Conservation (phyloP, 2,329 filamentous ascomycete species). For the Aspergillus brasiliensis region DNA sequence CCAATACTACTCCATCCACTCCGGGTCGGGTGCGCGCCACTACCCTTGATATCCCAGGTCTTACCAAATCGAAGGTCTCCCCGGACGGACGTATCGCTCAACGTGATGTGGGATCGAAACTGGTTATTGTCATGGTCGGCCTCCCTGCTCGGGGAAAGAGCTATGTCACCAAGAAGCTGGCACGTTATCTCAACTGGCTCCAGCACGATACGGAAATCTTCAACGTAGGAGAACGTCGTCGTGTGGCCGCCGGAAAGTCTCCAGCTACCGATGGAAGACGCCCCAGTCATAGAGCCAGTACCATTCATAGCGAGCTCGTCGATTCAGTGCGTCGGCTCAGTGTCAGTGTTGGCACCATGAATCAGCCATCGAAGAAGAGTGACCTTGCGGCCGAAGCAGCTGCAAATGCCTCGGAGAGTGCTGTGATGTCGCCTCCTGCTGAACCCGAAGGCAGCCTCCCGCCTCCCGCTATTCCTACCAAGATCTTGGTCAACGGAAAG, state of each 20-base stretch:
- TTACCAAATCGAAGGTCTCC: constrained; percentile 93
- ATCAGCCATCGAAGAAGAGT: constrained; percentile 13
- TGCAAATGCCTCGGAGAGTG: constrained; percentile 4
- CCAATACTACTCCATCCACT: constrained; percentile 53
- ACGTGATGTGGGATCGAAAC: constrained; percentile 90
- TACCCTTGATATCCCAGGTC: constrained; percentile 92
- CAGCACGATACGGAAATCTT: constrained; percentile 96
- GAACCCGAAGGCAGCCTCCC: constrained; percentile 39
- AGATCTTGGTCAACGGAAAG: constrained; percentile 63
- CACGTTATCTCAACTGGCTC: constrained; percentile 93
- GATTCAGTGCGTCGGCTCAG: constrained; percentile 49
- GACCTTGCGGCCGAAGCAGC: constrained; percentile 20
- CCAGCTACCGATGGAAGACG: constrained; percentile 28
- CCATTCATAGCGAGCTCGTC: constrained; percentile 44
- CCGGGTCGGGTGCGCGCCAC: constrained; percentile 83
- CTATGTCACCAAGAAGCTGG: constrained; percentile 98
- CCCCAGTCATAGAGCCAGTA: constrained; percentile 24
- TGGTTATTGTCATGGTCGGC: constrained; percentile 98
- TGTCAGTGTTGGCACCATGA: constrained; percentile 37
- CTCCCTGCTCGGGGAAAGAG: constrained; percentile 94
- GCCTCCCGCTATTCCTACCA: constrained; percentile 47
- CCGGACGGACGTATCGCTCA: constrained; percentile 93
- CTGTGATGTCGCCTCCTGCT: constrained; percentile 23
- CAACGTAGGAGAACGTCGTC: constrained; percentile 91
- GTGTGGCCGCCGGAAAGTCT: constrained; percentile 68